A percentile compares a stretch with the other conserved stretches of the same genome.
phyloP scores from a whole-genome alignment of 257 asterid genomes.

The Lithospermum erythrorhizon region DNA sequence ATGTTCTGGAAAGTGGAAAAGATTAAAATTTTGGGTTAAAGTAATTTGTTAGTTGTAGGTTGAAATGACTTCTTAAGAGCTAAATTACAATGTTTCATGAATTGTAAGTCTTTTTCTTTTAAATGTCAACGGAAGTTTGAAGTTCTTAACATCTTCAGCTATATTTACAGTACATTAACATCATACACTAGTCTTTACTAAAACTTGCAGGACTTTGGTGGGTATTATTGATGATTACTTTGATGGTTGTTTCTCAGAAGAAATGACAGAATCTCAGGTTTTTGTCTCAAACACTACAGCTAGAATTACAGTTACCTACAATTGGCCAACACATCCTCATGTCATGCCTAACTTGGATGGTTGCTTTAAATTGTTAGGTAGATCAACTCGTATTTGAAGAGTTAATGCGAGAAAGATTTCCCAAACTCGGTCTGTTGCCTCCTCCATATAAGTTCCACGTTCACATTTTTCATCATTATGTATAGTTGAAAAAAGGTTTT shows the following conservation, averaged over 20 bases:
- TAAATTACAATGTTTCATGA: background rate
- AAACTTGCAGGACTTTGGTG: constrained; percentile 73
- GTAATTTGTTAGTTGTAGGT: background rate
- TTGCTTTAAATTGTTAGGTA: constrained; percentile 34
- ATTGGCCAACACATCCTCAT: background rate
- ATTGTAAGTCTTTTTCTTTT: background rate
- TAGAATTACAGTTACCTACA: background rate
- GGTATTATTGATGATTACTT: constrained; percentile 84
- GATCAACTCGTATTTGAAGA: constrained; percentile 96
- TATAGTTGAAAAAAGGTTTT: constrained; percentile 1
- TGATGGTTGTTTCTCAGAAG: constrained; percentile 79
- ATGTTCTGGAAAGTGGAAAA: background rate
- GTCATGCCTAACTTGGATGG: background rate
- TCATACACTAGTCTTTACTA: constrained; percentile 20
- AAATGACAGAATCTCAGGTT: constrained; percentile 95
- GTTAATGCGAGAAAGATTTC: constrained; percentile 80
- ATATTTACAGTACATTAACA: too few relatives aligned
- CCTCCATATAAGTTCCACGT: background rate
- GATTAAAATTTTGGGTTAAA: too few relatives aligned
- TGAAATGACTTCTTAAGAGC: background rate
- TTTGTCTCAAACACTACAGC: constrained; percentile 4
- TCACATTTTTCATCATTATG: constrained; percentile 7
- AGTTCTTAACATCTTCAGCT: constrained; percentile 9
- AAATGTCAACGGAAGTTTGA: constrained; percentile 9
- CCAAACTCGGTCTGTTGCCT: constrained; percentile 62